Base-by-base conservation (phyloP, 148 eudicot genomes). In the Rhododendron molle region DNA sequence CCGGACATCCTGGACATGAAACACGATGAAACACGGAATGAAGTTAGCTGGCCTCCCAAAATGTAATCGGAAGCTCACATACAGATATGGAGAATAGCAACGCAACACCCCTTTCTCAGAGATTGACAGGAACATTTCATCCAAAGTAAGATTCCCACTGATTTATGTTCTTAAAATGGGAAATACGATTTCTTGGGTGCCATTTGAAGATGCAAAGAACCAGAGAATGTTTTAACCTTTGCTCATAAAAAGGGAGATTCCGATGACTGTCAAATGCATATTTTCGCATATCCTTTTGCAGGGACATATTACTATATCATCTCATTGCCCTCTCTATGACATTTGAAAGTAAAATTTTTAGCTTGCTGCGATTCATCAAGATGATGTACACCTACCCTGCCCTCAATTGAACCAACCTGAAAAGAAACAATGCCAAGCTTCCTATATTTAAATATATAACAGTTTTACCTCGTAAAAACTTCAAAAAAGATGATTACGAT, bases 381-480 rank as follows among this genome's bases (percentile, higher is more conserved):
- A 90, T 96, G 98, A 89, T 96, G 99, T 34, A 96, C 98, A 65
- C 99, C 99, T 89, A 96, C 99, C 85, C 98, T 90, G 56, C 99
- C 99, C 89, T 96, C 99, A 84, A 96, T 96, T 73, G 99, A 96
- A 54, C 99, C 99, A 89, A 96, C 94, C 99, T 96, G 58, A 62
- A 88, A 21, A 74, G 62, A 52, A 86, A 83, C 56, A 26, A 23
- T 26, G 26, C 76, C 69, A 85, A 34, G 76, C 74, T 87, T 62
- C 12, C 10, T 15, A 23, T n/a, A 21, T 23, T 62, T 62, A 7
- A 62, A 62, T 62, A n/a, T n/a, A 62, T 62, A 7, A 62, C 28
- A 62, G 69, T 21, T 62, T 21, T 62, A 23, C 26, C 69, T 28
- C 69, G 3, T 21, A 21, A 7, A 23, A 62, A 7, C 5, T 15